Evolutionary conservation across 2,329 filamentous ascomycete genomes (phyloP), one percentile per base, ranked within the genome.

Genomic region (Scedosporium dehoogii): DNA sequence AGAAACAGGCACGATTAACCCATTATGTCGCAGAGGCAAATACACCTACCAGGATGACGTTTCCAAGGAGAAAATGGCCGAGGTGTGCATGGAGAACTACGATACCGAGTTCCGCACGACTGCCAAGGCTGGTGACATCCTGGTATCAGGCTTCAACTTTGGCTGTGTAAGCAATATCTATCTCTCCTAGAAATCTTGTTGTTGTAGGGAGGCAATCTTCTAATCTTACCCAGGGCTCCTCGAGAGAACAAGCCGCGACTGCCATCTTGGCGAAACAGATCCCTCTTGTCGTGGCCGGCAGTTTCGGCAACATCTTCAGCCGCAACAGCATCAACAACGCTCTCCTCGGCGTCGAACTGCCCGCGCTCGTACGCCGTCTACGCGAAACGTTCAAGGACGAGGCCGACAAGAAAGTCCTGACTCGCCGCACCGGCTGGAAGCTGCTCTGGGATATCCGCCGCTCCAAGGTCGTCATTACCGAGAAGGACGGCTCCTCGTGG

Each of bases 61-160:
- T 0, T 77, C 89, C 0, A 78, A 76, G 0, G 88, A 91, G 65
- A 85, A 85, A 63, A 97, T 97, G 93, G 91, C 91, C 0, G 79
- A 89, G 67, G 92, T 92, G 0, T 92, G 89, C 74, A 97, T 97
- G 92, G 83, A 89, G 72, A 97, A 97, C 80, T 97, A 96, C 76
- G 93, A 97, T 71, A 76, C 82, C 0, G 72, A 78, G 0, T 97
- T 97, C 72, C 73, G 80, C 9, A 73, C 76, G 1, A 79, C 87
- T 41, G 87, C 89, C 56, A 82, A 82, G 66, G 71, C 83, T 0
- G 86, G 85, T 58, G 92, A 97, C 69, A 90, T 97, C 62, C 82
- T 97, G 1, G 92, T 97, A 0, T 77, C 87, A 0, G 92, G 92
- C 38, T 94, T 87, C 78, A 96, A 96, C 78, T 96, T 97, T 70